phyloP scores from a whole-genome alignment of 2,329 filamentous ascomycete species.

The Sarocladium oryzae region DNA sequence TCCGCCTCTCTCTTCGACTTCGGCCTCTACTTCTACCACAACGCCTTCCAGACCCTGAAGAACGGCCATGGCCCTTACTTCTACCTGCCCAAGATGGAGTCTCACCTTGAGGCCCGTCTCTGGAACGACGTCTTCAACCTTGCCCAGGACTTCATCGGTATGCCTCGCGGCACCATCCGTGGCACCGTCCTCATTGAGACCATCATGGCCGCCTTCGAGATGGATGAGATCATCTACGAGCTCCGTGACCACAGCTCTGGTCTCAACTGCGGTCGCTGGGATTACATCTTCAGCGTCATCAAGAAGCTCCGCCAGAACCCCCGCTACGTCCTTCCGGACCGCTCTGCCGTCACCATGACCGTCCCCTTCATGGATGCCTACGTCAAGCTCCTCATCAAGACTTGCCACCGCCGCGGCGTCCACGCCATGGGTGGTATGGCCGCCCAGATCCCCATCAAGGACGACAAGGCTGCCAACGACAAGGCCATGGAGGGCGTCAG shows the following conservation, averaged over 20 bases:
- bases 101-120: slow-evolving; percentile 89
- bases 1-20: slow-evolving; percentile 94
- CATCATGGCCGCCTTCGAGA: slow-evolving; percentile 95
- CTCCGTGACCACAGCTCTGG: slow-evolving; percentile 93
- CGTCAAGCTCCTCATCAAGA: slow-evolving; percentile 93
- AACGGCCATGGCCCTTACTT: slow-evolving; percentile 90
- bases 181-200: slow-evolving; percentile 97
- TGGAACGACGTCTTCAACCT: slow-evolving; percentile 99
- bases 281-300: slow-evolving; percentile 99
- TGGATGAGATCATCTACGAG: slow-evolving; percentile 99
- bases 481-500: slow-evolving; percentile 89
- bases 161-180: slow-evolving; percentile 86
- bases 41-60: slow-evolving; percentile 80
- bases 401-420: slow-evolving; percentile 93
- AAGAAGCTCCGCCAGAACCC: slow-evolving; percentile 98
- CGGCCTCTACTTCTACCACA: slow-evolving; percentile 98
- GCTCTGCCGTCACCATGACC: slow-evolving; percentile 90
- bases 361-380: slow-evolving; percentile 98
- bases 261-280: slow-evolving; percentile 97
- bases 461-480: slow-evolving; percentile 84
- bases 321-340: slow-evolving; percentile 89
- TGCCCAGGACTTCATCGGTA: slow-evolving; percentile 84
- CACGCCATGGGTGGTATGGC: slow-evolving; percentile 99
- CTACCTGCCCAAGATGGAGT: slow-evolving; percentile 97
- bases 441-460: slow-evolving; percentile 97